These are phyloP conservation scores for Rhynchospora tenuis DNA, from an alignment of 176 grass and related monocot species.

Conservation along the genomic window DNA sequence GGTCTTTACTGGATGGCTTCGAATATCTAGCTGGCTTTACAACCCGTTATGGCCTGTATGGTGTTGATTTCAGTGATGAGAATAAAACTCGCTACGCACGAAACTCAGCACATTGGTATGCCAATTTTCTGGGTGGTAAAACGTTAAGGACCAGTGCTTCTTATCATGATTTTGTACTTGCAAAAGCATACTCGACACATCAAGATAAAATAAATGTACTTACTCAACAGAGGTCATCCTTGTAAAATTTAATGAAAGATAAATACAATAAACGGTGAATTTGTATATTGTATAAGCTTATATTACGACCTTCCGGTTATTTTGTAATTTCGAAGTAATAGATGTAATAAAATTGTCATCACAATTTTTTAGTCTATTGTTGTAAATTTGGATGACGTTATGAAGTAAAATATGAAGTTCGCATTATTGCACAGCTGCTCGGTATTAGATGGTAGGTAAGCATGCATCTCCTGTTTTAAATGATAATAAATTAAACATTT, in stretches of 20 bases:
- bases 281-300: neutral
- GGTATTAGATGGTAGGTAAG: too few species aligned
- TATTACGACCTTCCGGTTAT: too few species aligned
- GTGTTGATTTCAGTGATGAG: slow-evolving; percentile 33
- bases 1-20: slow-evolving; percentile 60
- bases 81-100: slow-evolving; percentile 29
- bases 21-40: slow-evolving; percentile 32
- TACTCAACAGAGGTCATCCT: neutral
- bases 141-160: slow-evolving; percentile 8
- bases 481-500: too few species aligned
- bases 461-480: too few species aligned
- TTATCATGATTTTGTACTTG: neutral
- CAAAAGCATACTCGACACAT: neutral
- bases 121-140: slow-evolving; percentile 35
- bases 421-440: too few species aligned
- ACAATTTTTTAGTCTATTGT: too few species aligned
- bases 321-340: too few species aligned
- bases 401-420: too few species aligned
- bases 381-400: too few species aligned
- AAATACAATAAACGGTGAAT: neutral
- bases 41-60: slow-evolving; percentile 21
- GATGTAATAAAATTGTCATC: too few species aligned
- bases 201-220: too few species aligned
- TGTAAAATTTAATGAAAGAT: neutral
- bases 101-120: slow-evolving; percentile 57